Conservation (phyloP, 768 basidiomycete species). For the Mycena leptocephala region DNA sequence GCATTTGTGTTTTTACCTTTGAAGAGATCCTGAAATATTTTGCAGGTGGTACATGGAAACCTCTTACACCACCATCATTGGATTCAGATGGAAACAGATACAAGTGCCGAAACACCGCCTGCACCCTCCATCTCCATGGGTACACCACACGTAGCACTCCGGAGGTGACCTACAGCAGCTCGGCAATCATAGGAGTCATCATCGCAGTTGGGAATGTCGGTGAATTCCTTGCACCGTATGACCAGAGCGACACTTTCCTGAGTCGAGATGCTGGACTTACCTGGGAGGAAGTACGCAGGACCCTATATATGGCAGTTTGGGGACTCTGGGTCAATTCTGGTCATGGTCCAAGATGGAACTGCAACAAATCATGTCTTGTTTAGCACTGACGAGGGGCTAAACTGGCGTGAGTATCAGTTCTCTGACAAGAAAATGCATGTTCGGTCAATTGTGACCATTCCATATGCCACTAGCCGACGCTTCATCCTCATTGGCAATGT, state of each 20-base stretch:
- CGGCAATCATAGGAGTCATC: constrained; percentile 93
- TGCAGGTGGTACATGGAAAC: constrained; percentile 89
- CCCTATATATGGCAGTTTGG: constrained; percentile 99
- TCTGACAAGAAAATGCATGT: constrained; percentile 81
- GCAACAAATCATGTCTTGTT: constrained; percentile 91
- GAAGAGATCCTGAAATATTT: neutral
- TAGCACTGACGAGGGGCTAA: constrained; percentile 90
- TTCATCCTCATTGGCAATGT: constrained; percentile 88
- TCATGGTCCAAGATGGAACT: constrained; percentile 96
- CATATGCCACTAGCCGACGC: constrained; percentile 89
- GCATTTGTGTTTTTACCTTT: constrained; percentile 35
- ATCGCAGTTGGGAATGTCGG: constrained; percentile 98
- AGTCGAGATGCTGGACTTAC: constrained; percentile 96
- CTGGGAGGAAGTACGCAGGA: constrained; percentile 98
- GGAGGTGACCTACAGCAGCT: constrained; percentile 92
- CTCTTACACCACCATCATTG: constrained; percentile 76
- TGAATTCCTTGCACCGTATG: constrained; percentile 82
- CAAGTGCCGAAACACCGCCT: constrained; percentile 77
- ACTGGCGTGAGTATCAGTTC: constrained; percentile 93
- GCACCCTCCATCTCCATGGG: constrained; percentile 92
- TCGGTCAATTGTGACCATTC: constrained; percentile 87
- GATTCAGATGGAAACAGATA: constrained; percentile 87
- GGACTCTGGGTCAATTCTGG: constrained; percentile 93
- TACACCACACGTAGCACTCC: constrained; percentile 94
- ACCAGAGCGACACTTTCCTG: constrained; percentile 93